Evolutionary conservation across 2,329 filamentous ascomycete species (phyloP), one percentile per base, ranked within the genome.

Genomic region (Fusarium clavum): DNA sequence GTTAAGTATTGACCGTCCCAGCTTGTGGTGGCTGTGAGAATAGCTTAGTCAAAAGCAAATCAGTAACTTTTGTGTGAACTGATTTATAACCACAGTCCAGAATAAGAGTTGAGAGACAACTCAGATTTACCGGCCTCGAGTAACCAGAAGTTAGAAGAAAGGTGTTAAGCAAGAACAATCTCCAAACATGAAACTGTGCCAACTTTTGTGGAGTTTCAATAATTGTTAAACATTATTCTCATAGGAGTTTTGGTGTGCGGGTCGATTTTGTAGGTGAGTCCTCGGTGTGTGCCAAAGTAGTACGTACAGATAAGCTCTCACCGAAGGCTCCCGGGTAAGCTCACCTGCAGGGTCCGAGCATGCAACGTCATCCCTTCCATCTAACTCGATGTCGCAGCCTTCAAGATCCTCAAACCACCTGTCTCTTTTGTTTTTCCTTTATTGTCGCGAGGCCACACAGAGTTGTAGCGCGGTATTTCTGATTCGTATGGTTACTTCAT

Each of bases 321-420:
- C 63, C 62, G 69, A 70, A 34, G 40, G 38, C 53, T 53, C 47
- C 49, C 53, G 46, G 58, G 64, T 59, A 64, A 57, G 51, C 24
- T 67, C 56, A 53, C 59, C 48, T 58, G 40, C 58, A 57, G 52
- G 58, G 63, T 60, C 54, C 57, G 13, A 53, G 49, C 18, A 59
- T 73, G 71, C 71, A 78, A 78, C 77, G 76, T 78, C 77, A 78
- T 78, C 75, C 70, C 61, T 67, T 73, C 66, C 43, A 59, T 57
- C 62, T 57, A 43, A 53, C 66, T 30, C 51, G 48, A 64, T 69
- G 64, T 74, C 70, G 72, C 76, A 75, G 64, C 57, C 67, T 64
- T 59, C 18, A 34, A 55, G 18, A 20, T 46, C 46, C 34, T 52
- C 47, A 46, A 65, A 62, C 45, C 46, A 67, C 38, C 40, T 66